Evolutionary conservation across 805 yeast species (phyloP), one percentile per base, ranked within the genome.

Genomic region (Candida arabinofermentans): DNA sequence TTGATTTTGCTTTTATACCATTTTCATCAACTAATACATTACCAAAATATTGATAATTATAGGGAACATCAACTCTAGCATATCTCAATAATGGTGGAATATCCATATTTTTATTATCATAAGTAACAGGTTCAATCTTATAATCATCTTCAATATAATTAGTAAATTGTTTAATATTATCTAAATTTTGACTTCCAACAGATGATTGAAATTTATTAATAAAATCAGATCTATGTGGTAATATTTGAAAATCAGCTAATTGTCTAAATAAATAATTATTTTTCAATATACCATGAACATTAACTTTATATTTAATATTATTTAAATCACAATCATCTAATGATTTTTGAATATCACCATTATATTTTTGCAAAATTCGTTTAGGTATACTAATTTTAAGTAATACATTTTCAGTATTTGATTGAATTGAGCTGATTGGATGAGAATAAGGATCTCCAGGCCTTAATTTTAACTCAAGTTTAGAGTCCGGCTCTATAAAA

Each of bases 1-100:
- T 36, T 37, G 54, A 56, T 27, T 79, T 70, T 39, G 69, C 67
- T 34, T 74, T 66, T 41, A 55, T 61, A 3, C 84, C 91, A 50
- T 79, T 77, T 16, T 79, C 75, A 27, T 75, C 72, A 30, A 77
- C 70, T 43, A 67, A 58, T 2, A 90, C 81, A 51, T 86, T 90
- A 48, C 85, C 85, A 42, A 79, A 81, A 60, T 83, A 93, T 43
- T 76, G 77, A 62, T 88, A 91, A 49, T 79, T 76, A 53, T 78
- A 83, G 3, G 97, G 96, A 40, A 85, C 77, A 27, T 81, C 74
- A 12, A 83, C 77, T 33, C 83, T 77, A 1, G 96, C 81, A 48
- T 88, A 85, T 39, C 86, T 65, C 2, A 96, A 89, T 4, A 96
- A 95, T 0, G 98, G 96, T 2, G 95, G 83, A 13, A 90, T 55